phyloP scores from a whole-genome alignment of 2,329 filamentous ascomycete species.

The Epichloe elymi region DNA sequence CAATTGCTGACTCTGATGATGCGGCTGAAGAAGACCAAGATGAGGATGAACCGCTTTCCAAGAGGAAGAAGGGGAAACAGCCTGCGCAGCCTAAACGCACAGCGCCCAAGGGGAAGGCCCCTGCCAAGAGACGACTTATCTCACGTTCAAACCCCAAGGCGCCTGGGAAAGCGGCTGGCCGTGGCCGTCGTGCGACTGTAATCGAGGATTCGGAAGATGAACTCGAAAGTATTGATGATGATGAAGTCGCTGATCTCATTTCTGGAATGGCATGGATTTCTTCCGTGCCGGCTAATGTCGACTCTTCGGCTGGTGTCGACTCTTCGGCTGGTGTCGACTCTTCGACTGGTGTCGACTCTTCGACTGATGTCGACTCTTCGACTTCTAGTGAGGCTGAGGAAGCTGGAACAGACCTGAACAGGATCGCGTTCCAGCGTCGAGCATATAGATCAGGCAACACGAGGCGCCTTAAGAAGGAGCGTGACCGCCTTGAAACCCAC shows the following conservation, averaged over 20 bases:
- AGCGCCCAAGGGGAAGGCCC: background rate
- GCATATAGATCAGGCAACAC: conserved; percentile 18
- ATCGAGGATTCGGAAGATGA: conserved; percentile 3
- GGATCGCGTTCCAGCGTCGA: conserved; percentile 18
- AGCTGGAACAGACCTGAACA: conserved; percentile 4
- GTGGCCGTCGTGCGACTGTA: background rate
- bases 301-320: conserved; percentile 6
- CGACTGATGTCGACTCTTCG: conserved; percentile 6
- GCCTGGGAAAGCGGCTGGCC: background rate
- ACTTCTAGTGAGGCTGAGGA: conserved; percentile 13
- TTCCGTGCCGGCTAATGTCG: conserved; percentile 3
- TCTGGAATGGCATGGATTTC: conserved; percentile 3
- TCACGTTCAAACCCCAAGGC: background rate
- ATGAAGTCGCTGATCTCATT: background rate
- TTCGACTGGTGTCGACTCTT: conserved; percentile 5
- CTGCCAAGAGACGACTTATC: background rate
- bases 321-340: no score
- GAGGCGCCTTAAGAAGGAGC: conserved; percentile 29
- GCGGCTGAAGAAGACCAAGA: conserved; percentile 4
- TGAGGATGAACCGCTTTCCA: conserved; percentile 16
- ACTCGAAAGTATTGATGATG: background rate
- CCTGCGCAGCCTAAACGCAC: background rate
- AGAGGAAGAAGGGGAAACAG: conserved; percentile 9
- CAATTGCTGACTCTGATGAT: conserved; percentile 9
- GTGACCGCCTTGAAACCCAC: conserved; percentile 54